Conservation (phyloP, 2,329 filamentous ascomycete genomes). For the Colletotrichum sp. region DNA sequence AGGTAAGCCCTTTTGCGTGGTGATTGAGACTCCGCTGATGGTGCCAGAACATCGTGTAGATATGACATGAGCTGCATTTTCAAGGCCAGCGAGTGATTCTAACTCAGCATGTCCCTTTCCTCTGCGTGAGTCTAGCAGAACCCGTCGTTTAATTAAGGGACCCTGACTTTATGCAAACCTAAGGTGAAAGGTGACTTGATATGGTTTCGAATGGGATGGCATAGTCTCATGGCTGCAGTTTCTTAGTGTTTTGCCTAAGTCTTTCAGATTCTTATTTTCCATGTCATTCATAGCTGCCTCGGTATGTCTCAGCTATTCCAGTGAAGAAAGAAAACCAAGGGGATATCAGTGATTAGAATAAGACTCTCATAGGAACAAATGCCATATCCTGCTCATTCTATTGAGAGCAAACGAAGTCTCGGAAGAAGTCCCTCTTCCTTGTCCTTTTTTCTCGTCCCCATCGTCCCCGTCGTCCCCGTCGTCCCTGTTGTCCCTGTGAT, state of each 20-base stretch:
- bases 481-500: not conserved
- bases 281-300: not conserved
- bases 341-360: not conserved
- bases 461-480: not conserved
- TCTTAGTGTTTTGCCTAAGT: not conserved
- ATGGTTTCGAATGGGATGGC: not conserved
- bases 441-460: not conserved
- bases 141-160: not conserved
- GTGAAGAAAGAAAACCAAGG: not conserved
- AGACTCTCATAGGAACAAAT: not conserved
- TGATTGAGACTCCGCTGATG: not conserved
- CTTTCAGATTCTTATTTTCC: accelerated
- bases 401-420: not conserved
- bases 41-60: not conserved
- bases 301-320: not conserved
- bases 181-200: not conserved
- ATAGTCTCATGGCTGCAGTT: not conserved
- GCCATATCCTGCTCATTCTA: not conserved
- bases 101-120: not conserved
- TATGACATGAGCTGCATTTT: not conserved
- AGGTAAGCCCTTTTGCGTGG: not conserved
- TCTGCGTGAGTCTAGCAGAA: not conserved
- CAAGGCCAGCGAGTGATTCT: not conserved
- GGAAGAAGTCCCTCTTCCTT: not conserved
- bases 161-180: not conserved